Conservation (phyloP, 2,329 filamentous ascomycete species). For the Falciphora oryzae region DNA sequence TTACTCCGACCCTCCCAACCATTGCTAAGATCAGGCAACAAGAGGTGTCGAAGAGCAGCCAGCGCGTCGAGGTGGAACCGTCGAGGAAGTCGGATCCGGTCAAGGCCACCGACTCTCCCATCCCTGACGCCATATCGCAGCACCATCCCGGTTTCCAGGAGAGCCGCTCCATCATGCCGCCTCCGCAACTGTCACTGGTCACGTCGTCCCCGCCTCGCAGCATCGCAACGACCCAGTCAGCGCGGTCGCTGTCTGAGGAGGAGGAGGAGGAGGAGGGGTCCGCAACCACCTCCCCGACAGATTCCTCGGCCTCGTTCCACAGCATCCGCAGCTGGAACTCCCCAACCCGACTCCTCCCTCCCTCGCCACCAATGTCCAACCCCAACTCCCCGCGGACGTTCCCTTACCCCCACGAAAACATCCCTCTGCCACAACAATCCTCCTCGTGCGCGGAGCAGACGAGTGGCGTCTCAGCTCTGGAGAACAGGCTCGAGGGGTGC, state of each 20-base stretch:
- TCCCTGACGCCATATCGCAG: background rate
- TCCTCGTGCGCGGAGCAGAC: background rate
- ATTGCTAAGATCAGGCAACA: background rate
- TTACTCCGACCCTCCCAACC: background rate
- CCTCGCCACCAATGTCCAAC: conserved; percentile 38
- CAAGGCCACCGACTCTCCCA: background rate
- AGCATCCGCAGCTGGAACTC: conserved; percentile 48
- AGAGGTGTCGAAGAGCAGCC: background rate
- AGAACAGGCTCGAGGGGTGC: background rate
- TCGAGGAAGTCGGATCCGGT: too few relatives aligned
- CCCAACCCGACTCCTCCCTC: conserved; percentile 35
- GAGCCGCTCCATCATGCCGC: conserved; percentile 16
- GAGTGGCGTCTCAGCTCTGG: background rate
- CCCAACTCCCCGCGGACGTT: conserved; percentile 31
- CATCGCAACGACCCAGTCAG: conserved; percentile 15
- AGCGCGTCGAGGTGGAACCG: background rate
- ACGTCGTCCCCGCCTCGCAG: conserved; percentile 32
- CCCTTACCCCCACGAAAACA: conserved; percentile 35
- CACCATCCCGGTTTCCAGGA: conserved; percentile 11
- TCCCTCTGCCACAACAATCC: conserved; percentile 22
- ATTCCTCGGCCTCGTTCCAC: conserved; percentile 48
- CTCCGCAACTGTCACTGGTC: conserved; percentile 33
- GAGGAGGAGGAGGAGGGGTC: conserved; percentile 18
- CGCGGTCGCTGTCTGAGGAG: conserved; percentile 16
- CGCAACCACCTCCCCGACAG: conserved; percentile 34